Conservation (phyloP, 768 basidiomycete genomes). For the Suillus alpinus region DNA sequence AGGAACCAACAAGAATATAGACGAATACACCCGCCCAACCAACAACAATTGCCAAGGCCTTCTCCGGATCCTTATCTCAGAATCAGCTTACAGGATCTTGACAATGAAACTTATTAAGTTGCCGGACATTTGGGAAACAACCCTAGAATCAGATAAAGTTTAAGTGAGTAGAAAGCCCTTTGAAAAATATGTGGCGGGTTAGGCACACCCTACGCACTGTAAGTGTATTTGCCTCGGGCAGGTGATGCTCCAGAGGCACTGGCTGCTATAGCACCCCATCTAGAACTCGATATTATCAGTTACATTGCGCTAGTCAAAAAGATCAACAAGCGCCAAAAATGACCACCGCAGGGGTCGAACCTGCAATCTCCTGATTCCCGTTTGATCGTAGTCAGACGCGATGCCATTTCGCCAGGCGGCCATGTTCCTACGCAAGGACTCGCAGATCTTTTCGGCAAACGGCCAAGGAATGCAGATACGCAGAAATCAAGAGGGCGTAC, state of each 20-base stretch:
- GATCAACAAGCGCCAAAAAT: constrained; percentile 4
- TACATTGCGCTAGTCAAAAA: neutral
- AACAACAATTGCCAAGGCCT: neutral
- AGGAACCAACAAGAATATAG: neutral
- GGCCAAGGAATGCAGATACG: neutral
- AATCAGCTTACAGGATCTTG: neutral
- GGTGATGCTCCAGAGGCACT: neutral
- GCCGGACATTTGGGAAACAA: neutral
- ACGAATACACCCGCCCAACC: neutral
- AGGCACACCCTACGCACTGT: neutral
- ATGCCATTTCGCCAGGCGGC: constrained; percentile 93
- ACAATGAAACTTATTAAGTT: neutral
- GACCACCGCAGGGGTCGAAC: constrained; percentile 42
- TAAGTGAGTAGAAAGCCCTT: neutral
- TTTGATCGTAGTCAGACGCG: constrained; percentile 83
- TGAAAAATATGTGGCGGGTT: neutral
- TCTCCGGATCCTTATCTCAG: neutral
- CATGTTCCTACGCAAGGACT: constrained; percentile 14
- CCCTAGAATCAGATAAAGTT: neutral
- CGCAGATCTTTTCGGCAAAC: neutral
- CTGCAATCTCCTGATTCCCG: constrained; percentile 35
- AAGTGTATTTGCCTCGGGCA: neutral
- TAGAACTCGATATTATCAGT: neutral
- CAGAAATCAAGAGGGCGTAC: no score
- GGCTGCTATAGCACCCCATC: neutral